These are phyloP conservation scores for Candida incommunis DNA, from an alignment of 805 yeast genomes.

Conservation along the genomic window DNA sequence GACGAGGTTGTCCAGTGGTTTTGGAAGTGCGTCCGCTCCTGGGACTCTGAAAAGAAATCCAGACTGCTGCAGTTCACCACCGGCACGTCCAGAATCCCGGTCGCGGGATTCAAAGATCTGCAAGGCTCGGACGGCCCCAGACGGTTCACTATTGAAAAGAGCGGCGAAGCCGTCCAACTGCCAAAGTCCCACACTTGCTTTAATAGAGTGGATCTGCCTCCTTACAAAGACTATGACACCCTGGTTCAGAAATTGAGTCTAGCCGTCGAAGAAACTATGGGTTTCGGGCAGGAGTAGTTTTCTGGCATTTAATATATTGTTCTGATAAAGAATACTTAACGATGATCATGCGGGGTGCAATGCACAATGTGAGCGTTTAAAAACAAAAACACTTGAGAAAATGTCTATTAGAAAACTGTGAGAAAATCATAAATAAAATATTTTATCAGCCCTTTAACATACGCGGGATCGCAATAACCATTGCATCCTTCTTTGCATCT, in stretches of 20 bases:
- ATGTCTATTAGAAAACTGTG: too few relatives aligned
- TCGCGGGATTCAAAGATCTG: conserved; percentile 94
- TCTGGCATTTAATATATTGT: too few relatives aligned
- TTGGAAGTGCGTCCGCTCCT: conserved; percentile 84
- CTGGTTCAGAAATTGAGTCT: conserved; percentile 80
- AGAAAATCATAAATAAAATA: too few relatives aligned
- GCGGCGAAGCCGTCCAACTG: conserved; percentile 81
- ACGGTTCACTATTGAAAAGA: conserved; percentile 95
- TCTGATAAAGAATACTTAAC: too few relatives aligned
- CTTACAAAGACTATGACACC: conserved; percentile 70
- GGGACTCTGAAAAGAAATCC: conserved; percentile 96
- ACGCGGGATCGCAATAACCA: too few relatives aligned
- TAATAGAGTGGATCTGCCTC: conserved; percentile 96
- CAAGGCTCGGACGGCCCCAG: conserved; percentile 99
- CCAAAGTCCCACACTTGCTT: conserved; percentile 98
- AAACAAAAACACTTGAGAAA: too few relatives aligned
- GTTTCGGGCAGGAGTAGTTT: conserved; percentile 86
- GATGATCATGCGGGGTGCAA: too few relatives aligned
- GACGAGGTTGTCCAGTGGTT: conserved; percentile 98
- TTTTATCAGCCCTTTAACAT: too few relatives aligned
- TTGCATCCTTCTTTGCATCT: too few relatives aligned
- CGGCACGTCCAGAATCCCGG: conserved; percentile 98
- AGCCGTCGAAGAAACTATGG: conserved; percentile 98
- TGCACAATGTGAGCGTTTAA: too few relatives aligned
- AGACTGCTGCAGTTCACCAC: conserved; percentile 93